These are phyloP conservation scores for Lophiotrema nucula DNA, from an alignment of 495 filamentous ascomycete genomes.

Conservation along the genomic window DNA sequence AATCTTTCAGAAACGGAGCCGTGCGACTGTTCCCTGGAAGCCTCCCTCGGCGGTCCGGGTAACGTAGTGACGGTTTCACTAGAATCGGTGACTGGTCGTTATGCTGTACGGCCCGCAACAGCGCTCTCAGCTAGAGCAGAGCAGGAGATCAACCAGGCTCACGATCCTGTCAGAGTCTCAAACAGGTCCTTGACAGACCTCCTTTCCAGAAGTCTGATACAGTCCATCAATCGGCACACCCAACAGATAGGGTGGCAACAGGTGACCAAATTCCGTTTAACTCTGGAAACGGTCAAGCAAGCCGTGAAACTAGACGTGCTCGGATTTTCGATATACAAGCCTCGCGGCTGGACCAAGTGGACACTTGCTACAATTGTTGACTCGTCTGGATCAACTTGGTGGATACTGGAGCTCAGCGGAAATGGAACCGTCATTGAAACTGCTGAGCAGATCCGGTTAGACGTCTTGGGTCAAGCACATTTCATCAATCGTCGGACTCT, in stretches of 20 bases:
- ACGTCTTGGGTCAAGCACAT: background rate
- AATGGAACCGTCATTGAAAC: background rate
- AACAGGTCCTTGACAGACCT: conserved; percentile 23
- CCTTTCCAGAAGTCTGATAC: conserved; percentile 27
- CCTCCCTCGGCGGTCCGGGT: conserved; percentile 61
- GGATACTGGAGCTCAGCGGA: conserved; percentile 31
- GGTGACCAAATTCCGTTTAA: conserved; percentile 10
- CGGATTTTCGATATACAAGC: conserved; percentile 32
- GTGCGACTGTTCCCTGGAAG: conserved; percentile 60
- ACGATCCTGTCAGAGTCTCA: conserved; percentile 16
- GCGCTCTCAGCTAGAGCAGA: conserved; percentile 47
- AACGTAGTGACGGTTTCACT: conserved; percentile 61
- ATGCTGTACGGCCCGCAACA: conserved; percentile 37
- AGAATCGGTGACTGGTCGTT: conserved; percentile 58
- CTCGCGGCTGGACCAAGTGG: conserved; percentile 39
- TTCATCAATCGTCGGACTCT: conserved; percentile 13
- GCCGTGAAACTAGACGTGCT: conserved; percentile 34
- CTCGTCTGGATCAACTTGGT: conserved; percentile 40
- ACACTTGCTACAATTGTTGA: conserved; percentile 35
- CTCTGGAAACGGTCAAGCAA: conserved; percentile 28
- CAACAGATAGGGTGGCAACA: conserved; percentile 36
- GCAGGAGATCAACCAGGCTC: conserved; percentile 28
- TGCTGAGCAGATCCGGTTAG: conserved; percentile 10
- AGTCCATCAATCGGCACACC: conserved; percentile 28
- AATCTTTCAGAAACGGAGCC: conserved; percentile 56